phyloP scores from a whole-genome alignment of 75 land plant genomes.

The Sequoia sempervirens region DNA sequence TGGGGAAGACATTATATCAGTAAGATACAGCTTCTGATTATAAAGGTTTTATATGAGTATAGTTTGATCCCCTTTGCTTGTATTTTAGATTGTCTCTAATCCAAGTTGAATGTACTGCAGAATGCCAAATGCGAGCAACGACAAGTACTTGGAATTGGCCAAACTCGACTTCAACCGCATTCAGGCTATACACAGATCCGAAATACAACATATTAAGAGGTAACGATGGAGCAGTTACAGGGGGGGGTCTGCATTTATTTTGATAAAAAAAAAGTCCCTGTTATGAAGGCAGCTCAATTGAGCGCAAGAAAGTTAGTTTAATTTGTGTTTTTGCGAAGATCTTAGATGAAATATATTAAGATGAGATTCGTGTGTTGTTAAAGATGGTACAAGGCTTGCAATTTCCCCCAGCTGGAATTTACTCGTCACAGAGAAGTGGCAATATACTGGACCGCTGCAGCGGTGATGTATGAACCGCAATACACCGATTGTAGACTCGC shows the following conservation, averaged over 20 bases:
- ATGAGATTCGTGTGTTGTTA: not conserved
- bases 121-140: slow-evolving; percentile 62
- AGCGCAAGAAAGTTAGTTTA: too few species aligned
- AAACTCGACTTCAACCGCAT: slow-evolving; percentile 51
- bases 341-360: too few species aligned
- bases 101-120: slow-evolving; percentile 35
- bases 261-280: too few species aligned
- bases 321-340: too few species aligned
- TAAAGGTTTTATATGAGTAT: not conserved
- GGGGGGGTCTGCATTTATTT: too few species aligned
- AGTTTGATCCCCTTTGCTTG: not conserved
- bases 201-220: slow-evolving; percentile 15
- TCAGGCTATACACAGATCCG: slow-evolving; percentile 46
- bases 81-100: not conserved
- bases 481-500: slow-evolving; percentile 5
- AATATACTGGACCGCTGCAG: slow-evolving; percentile 4
- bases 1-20: slow-evolving; percentile 83
- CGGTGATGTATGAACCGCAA: slow-evolving; percentile 15
- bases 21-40: slow-evolving; percentile 1
- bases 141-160: slow-evolving; percentile 52
- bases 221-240: not conserved
- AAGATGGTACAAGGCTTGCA: not conserved
- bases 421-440: slow-evolving; percentile 1
- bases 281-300: too few species aligned
- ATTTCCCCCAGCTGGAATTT: slow-evolving; percentile 4